These are phyloP conservation scores for Flaveria ramosissima DNA, from an alignment of 129 eudicot species.

Conservation along the genomic window DNA sequence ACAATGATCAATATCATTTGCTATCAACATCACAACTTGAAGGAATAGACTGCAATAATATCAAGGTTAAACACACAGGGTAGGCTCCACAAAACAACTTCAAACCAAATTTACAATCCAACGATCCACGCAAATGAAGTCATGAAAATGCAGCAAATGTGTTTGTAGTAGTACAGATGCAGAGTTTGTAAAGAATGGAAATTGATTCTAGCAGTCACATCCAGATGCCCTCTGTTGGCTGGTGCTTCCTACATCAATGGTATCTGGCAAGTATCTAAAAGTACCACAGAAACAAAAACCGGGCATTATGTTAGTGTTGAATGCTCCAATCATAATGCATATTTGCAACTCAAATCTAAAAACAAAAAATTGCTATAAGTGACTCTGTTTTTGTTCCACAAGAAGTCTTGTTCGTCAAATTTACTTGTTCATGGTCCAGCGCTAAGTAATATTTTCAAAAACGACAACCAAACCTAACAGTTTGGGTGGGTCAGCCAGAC, in stretches of 20 bases:
- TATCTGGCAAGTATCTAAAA: constrained; percentile 89
- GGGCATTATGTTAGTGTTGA: neutral
- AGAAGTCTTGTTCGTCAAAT: neutral
- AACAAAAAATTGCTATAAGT: neutral
- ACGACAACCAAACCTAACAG: neutral
- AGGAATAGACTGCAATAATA: constrained; percentile 22
- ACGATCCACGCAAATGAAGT: constrained; percentile 32
- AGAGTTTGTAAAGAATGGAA: constrained; percentile 30
- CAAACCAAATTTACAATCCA: constrained; percentile 36
- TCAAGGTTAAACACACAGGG: constrained; percentile 27
- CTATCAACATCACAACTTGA: constrained; percentile 11
- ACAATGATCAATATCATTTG: neutral
- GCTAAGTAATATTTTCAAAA: neutral
- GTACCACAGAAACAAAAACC: constrained; percentile 15
- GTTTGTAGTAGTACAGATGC: constrained; percentile 29
- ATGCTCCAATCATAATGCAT: neutral
- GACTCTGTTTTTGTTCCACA: neutral
- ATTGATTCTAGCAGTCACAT: constrained; percentile 67
- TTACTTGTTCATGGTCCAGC: neutral
- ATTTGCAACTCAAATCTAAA: neutral
- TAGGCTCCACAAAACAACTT: constrained; percentile 11
- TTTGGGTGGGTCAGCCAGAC: neutral
- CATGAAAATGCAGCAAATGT: constrained; percentile 21
- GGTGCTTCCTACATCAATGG: constrained; percentile 86
- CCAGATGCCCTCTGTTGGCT: constrained; percentile 80